phyloP scores from a whole-genome alignment of 441 rosid genomes.

The Cnidoscolus chayamansa region DNA sequence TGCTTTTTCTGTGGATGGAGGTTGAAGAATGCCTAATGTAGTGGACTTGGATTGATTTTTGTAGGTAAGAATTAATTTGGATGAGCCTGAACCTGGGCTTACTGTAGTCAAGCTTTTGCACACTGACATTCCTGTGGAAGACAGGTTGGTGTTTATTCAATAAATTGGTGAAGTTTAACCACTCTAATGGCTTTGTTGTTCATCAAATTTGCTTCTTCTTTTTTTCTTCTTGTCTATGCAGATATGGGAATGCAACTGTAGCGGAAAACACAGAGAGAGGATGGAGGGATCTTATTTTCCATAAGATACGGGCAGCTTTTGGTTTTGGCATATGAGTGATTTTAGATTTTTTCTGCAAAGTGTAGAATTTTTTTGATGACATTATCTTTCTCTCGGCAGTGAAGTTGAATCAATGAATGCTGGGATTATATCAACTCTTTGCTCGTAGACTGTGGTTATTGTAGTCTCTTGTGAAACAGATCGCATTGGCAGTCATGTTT shows the following conservation, averaged over 20 bases:
- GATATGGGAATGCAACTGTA: slow-evolving; percentile 92
- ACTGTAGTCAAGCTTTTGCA: slow-evolving; percentile 69
- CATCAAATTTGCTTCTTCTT: background rate
- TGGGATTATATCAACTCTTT: slow-evolving; percentile 10
- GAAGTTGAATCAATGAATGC: slow-evolving; percentile 14
- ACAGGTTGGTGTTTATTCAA: slow-evolving; percentile 50
- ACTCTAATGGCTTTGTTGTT: background rate
- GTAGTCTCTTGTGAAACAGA: slow-evolving; percentile 12
- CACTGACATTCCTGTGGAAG: slow-evolving; percentile 84
- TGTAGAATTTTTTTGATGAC: slow-evolving; percentile 19
- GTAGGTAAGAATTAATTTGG: slow-evolving; percentile 72
- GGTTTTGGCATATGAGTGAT: slow-evolving; percentile 75
- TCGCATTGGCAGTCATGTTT: background rate
- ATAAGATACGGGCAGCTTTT: slow-evolving; percentile 79
- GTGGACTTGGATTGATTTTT: slow-evolving; percentile 19
- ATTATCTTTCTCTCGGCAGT: slow-evolving; percentile 10
- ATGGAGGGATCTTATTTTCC: slow-evolving; percentile 89
- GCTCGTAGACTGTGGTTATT: slow-evolving; percentile 8
- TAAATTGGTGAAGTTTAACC: background rate
- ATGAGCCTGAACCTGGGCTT: slow-evolving; percentile 78
- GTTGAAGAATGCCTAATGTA: slow-evolving; percentile 1
- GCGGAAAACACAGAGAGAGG: slow-evolving; percentile 96
- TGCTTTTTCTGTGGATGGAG: no score
- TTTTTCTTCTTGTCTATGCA: slow-evolving; percentile 33
- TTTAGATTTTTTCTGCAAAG: slow-evolving; percentile 4